A percentile compares a stretch with the other conserved stretches of the same genome.
Evolutionary conservation across 2,329 filamentous ascomycete genomes (phyloP).

Genomic region (Aspergillus luchuensis): DNA sequence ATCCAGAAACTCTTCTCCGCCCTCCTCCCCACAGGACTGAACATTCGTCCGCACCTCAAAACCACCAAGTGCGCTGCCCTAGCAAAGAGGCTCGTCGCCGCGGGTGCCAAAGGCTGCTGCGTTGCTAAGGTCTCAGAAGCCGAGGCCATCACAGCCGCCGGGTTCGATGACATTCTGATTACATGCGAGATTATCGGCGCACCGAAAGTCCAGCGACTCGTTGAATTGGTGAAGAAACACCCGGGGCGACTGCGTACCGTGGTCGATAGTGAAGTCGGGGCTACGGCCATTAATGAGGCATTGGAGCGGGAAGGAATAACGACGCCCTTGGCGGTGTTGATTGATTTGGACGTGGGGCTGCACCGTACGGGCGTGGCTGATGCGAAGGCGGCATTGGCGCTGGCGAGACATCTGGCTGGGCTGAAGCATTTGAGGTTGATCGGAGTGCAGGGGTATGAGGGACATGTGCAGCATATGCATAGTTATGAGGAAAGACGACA

Average conservation of each 20-base stretch:
- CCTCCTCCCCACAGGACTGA: slow-evolving; percentile 50
- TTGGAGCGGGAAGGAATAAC: slow-evolving; percentile 40
- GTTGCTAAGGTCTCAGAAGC: slow-evolving; percentile 56
- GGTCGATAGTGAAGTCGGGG: slow-evolving; percentile 51
- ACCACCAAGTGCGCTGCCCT: slow-evolving; percentile 55
- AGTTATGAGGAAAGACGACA: slow-evolving; percentile 44
- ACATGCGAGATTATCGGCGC: slow-evolving; percentile 55
- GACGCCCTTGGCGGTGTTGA: slow-evolving; percentile 45
- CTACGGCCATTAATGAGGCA: slow-evolving; percentile 49
- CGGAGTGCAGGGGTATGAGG: slow-evolving; percentile 57
- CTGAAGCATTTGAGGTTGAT: slow-evolving; percentile 48
- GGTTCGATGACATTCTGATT: slow-evolving; percentile 54
- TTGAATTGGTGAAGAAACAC: slow-evolving; percentile 47
- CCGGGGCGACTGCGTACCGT: slow-evolving; percentile 47
- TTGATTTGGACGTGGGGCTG: slow-evolving; percentile 56
- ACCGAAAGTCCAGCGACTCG: slow-evolving; percentile 50
- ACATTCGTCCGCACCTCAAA: slow-evolving; percentile 56
- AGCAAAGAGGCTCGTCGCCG: slow-evolving; percentile 47
- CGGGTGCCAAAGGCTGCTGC: slow-evolving; percentile 55
- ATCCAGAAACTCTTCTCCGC: slow-evolving; percentile 50
- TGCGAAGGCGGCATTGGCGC: slow-evolving; percentile 41
- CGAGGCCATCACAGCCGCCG: slow-evolving; percentile 46
- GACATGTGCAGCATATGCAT: slow-evolving; percentile 57
- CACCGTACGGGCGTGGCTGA: slow-evolving; percentile 53
- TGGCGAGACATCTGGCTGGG: slow-evolving; percentile 44